Evolutionary conservation across 2,329 filamentous ascomycete genomes (phyloP).

Genomic region (Nemania abortiva): DNA sequence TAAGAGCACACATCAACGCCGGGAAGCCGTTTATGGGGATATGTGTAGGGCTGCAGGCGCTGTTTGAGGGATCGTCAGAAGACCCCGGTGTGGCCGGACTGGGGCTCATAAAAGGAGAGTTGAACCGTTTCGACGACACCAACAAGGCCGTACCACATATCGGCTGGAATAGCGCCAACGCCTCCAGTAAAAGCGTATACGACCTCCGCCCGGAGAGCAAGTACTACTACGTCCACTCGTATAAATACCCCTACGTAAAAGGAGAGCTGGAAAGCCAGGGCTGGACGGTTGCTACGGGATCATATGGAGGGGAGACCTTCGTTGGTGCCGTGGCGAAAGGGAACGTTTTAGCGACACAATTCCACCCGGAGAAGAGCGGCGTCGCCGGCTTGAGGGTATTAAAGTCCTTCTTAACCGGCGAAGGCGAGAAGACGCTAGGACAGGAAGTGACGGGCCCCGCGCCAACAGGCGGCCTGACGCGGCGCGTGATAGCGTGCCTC

Average conservation of each 20-base stretch:
- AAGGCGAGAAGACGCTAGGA: slow-evolving; percentile 66
- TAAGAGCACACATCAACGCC: slow-evolving; percentile 82
- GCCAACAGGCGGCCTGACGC: slow-evolving; percentile 79
- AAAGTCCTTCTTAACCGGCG: slow-evolving; percentile 86
- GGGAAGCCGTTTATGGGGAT: slow-evolving; percentile 99
- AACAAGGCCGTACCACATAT: slow-evolving; percentile 97
- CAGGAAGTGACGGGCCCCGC: slow-evolving; percentile 48
- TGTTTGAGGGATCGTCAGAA: slow-evolving; percentile 89
- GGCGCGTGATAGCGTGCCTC: slow-evolving; percentile 93
- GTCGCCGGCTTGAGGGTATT: slow-evolving; percentile 86
- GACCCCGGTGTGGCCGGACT: slow-evolving; percentile 78
- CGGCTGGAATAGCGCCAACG: slow-evolving; percentile 94
- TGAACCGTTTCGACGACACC: slow-evolving; percentile 81
- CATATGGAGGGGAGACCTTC: slow-evolving; percentile 89
- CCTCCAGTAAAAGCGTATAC: slow-evolving; percentile 72
- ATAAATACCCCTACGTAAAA: slow-evolving; percentile 80
- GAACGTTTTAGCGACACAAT: slow-evolving; percentile 92
- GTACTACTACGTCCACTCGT: slow-evolving; percentile 99
- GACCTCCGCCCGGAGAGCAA: slow-evolving; percentile 85
- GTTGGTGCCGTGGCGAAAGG: slow-evolving; percentile 88
- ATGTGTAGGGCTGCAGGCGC: slow-evolving; percentile 91
- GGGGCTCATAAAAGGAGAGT: slow-evolving; percentile 75
- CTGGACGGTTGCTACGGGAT: slow-evolving; percentile 92
- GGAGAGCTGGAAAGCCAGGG: slow-evolving; percentile 83
- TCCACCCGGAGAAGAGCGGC: slow-evolving; percentile 98